These are phyloP conservation scores for Bothriochloa decipiens DNA, from an alignment of 176 grass and related monocot genomes.

Conservation along the genomic window DNA sequence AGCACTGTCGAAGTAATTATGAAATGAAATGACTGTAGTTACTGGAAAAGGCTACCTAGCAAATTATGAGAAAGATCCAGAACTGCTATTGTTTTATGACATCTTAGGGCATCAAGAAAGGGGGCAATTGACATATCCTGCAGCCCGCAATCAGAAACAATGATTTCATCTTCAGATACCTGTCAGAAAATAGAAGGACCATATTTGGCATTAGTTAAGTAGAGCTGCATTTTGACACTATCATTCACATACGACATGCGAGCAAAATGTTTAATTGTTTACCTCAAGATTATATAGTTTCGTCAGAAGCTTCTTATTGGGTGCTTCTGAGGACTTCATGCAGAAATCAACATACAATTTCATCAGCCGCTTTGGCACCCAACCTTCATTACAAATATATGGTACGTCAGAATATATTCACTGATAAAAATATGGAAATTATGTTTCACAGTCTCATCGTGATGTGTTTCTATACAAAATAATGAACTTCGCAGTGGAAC, in stretches of 20 bases:
- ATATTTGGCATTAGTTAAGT: slow-evolving; percentile 44
- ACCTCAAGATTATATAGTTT: slow-evolving; percentile 94
- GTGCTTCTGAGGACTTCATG: slow-evolving; percentile 71
- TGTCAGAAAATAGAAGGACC: slow-evolving; percentile 46
- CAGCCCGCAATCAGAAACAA: slow-evolving; percentile 88
- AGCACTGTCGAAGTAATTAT: slow-evolving; percentile 5
- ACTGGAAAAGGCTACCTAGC: slow-evolving; percentile 62
- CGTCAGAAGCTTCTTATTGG: slow-evolving; percentile 69
- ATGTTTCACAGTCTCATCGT: slow-evolving; percentile 13
- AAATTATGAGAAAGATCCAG: slow-evolving; percentile 96
- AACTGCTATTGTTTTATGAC: slow-evolving; percentile 85
- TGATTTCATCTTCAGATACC: slow-evolving; percentile 96
- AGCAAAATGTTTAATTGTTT: slow-evolving; percentile 50
- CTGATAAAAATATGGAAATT: neutral
- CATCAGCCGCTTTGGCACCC: slow-evolving; percentile 92
- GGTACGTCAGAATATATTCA: slow-evolving; percentile 29
- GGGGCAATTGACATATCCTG: slow-evolving; percentile 75
- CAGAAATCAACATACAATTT: slow-evolving; percentile 94
- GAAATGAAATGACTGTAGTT: slow-evolving; percentile 5
- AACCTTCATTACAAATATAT: slow-evolving; percentile 53
- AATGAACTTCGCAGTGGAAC: slow-evolving; percentile 7
- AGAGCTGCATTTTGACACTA: slow-evolving; percentile 28
- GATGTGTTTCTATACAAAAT: slow-evolving; percentile 21
- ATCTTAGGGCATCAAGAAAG: slow-evolving; percentile 82
- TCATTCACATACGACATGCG: slow-evolving; percentile 13